Evolutionary conservation across 805 yeast genomes (phyloP), one percentile per base, ranked within the genome.

Genomic region (Saccharomycopsis selenospora): DNA sequence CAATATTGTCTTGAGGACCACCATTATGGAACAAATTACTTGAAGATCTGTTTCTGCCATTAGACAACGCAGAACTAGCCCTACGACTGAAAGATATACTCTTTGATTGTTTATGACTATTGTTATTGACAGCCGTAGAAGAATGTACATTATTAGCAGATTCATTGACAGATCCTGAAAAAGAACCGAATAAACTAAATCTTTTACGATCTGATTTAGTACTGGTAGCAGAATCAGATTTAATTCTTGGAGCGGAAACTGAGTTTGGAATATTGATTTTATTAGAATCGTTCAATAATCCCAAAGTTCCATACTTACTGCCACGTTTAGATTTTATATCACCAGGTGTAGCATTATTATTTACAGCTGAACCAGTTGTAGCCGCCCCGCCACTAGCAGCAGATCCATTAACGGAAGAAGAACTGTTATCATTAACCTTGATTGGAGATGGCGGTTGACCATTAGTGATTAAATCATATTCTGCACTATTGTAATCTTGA

Each of bases 121-220:
- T 6, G 14, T 10, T n/a, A 18, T 43, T 43, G 14, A 25, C 36
- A 23, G n/a, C 20, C 22, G 26, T 33, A 36, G 3, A 49, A 29
- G 2, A 48, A 43, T 7, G 42, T 49, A 4, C 58, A 46, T n/a
- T 38, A 50, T 1, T 53, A 27, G 43, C 60, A 54, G 4, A 55
- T 46, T 45, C 43, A 57, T 27, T 61, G 55, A n/a, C 58, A 43
- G 43, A 57, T 55, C 17, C 58, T 43, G 3, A 61, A 55, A 48
- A 66, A 63, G 55, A 67, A 2, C 74, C 67, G 27, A 70, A 53
- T 43, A 71, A 60, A 55, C 74, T 69, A 54, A 70, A 70, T 52
- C 76, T 60, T 53, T 69, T 70, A 40, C 55, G 55, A 43, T 64
- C 48, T 3, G 26, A 23, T 30, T 44, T 43, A 25, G 30, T 29